phyloP scores from a whole-genome alignment of 75 land plant genomes.

The Gnetum montanum region DNA sequence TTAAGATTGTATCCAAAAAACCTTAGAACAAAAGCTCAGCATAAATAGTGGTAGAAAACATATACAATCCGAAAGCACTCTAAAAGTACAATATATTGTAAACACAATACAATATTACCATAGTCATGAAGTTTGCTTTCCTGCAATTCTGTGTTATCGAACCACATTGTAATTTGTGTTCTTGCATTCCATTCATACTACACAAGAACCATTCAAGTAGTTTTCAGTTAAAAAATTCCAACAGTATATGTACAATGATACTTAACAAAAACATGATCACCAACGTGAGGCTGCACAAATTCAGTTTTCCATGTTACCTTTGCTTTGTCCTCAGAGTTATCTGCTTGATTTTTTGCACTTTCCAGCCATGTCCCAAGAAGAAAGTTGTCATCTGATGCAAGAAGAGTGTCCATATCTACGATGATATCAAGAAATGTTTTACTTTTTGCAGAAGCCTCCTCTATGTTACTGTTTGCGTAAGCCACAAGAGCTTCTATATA shows the following conservation, averaged over 20 bases:
- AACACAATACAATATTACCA: conserved; percentile 38
- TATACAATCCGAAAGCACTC: background rate
- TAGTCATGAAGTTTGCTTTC: conserved; percentile 96
- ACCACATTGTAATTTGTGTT: conserved; percentile 98
- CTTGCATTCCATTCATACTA: conserved; percentile 99
- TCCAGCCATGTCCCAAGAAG: conserved; percentile 88
- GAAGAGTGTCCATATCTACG: conserved; percentile 58
- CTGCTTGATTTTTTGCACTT: conserved; percentile 66
- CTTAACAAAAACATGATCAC: background rate
- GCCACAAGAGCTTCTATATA: conserved; percentile 48
- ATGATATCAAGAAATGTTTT: conserved; percentile 56
- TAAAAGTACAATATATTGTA: background rate
- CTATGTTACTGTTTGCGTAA: conserved; percentile 26
- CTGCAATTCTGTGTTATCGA: conserved; percentile 48
- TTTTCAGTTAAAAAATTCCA: background rate
- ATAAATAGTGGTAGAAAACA: background rate
- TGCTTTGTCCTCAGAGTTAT: conserved; percentile 25
- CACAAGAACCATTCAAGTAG: conserved; percentile 5
- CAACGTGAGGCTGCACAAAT: background rate
- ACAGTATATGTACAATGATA: background rate
- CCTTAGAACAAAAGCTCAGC: background rate
- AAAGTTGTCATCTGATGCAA: conserved; percentile 74
- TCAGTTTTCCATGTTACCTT: conserved; percentile 29
- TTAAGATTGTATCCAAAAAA: background rate
- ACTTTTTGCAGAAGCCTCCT: conserved; percentile 21